phyloP scores from a whole-genome alignment of 2,329 filamentous ascomycete genomes.

The Fusarium nurragi region DNA sequence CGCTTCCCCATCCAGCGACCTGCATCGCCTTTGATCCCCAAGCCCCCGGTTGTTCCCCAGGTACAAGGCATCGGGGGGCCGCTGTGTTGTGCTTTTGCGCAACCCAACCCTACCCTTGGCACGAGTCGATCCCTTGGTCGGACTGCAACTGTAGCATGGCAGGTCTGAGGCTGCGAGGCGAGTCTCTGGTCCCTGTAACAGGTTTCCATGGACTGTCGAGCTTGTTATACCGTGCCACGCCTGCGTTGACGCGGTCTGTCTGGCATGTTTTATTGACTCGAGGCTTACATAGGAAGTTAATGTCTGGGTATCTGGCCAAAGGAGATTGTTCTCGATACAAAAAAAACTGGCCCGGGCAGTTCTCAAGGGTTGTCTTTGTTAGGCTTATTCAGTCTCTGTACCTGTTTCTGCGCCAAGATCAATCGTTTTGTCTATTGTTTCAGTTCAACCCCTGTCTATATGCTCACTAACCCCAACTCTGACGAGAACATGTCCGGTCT shows the following conservation, averaged over 20 bases:
- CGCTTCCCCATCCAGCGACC: conserved; percentile 42
- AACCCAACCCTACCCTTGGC: conserved; percentile 1
- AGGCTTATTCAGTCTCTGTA: neutral
- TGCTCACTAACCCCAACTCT: neutral
- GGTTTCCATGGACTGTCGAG: conserved; percentile 1
- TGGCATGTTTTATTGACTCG: neutral
- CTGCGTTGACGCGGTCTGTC: neutral
- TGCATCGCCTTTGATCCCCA: conserved; percentile 38
- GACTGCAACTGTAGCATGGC: neutral
- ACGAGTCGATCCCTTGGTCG: conserved; percentile 2
- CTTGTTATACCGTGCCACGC: conserved; percentile 25
- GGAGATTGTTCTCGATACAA: neutral
- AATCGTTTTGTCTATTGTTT: neutral
- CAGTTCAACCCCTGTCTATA: neutral
- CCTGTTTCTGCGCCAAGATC: too few relatives aligned
- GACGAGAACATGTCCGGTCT: neutral
- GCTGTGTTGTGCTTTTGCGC: conserved; percentile 20
- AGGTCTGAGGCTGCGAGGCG: conserved; percentile 5
- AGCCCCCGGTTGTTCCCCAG: conserved; percentile 24
- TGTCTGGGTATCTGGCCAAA: neutral
- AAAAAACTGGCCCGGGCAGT: neutral
- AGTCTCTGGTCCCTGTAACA: conserved; percentile 3
- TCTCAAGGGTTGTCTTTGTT: neutral
- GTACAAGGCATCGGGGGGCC: conserved; percentile 34
- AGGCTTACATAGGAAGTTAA: neutral